phyloP scores from a whole-genome alignment of 371 early-diverging fungal genomes.

The Dinochytrium kinnereticum region DNA sequence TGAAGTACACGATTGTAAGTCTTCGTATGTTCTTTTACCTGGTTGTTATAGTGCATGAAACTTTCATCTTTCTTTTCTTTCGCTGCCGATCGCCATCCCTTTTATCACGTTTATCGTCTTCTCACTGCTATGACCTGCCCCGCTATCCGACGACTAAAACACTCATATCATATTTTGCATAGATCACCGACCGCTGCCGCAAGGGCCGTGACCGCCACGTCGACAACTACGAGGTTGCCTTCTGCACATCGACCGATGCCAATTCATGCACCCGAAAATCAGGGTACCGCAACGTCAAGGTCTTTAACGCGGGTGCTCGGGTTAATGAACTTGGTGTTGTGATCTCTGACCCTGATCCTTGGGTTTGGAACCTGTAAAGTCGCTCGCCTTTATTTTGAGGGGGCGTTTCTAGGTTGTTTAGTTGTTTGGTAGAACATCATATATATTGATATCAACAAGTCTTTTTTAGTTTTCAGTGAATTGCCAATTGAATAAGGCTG shows the following conservation, averaged over 20 bases:
- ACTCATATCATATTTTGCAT: not conserved
- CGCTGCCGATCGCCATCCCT: no score
- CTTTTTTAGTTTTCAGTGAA: no score
- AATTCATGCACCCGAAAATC: not conserved
- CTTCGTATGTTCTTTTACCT: not conserved
- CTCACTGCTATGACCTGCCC: no score
- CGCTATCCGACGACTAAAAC: no score
- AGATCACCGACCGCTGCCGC: conserved; percentile 20
- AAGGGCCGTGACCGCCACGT: conserved; percentile 21
- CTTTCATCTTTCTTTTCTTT: no score
- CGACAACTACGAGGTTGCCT: conserved; percentile 17
- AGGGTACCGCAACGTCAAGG: not conserved
- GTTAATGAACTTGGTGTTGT: not conserved
- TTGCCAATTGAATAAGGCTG: no score
- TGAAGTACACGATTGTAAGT: conserved; percentile 7
- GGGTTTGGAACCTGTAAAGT: not conserved
- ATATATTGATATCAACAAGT: no score
- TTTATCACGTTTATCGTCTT: no score
- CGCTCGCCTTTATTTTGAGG: no score
- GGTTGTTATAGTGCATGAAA: not conserved
- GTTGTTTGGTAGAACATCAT: no score
- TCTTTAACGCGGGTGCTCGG: not conserved
- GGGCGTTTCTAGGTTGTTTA: no score
- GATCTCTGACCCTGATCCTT: not conserved
- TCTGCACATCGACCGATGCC: conserved; percentile 10